Evolutionary conservation across 768 basidiomycete genomes (phyloP).

Genomic region (Tricholoma sp.): DNA sequence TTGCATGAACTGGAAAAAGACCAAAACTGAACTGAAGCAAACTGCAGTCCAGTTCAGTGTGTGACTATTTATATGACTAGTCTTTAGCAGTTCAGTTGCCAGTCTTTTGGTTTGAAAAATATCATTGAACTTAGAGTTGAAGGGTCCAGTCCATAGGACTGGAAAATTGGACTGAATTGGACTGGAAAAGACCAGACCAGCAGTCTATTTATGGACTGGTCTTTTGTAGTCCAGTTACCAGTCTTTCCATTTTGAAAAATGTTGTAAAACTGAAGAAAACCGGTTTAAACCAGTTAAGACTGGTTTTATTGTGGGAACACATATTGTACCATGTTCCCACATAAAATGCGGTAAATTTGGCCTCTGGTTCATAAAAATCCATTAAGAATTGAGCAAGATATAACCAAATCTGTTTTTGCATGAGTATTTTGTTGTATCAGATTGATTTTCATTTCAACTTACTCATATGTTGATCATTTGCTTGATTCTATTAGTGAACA

Average conservation of each 20-base stretch:
- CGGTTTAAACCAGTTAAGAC: too few relatives aligned
- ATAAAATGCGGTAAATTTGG: not conserved
- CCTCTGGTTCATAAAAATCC: not conserved
- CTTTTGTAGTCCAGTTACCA: not conserved
- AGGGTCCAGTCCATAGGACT: not conserved
- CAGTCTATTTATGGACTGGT: not conserved
- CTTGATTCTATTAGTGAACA: too few relatives aligned
- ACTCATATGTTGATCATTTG: too few relatives aligned
- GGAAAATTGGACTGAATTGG: too few relatives aligned
- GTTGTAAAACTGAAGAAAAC: not conserved
- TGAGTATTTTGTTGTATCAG: conserved; percentile 1
- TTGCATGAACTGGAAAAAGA: too few relatives aligned
- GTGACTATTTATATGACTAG: too few relatives aligned
- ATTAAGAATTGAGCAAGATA: not conserved
- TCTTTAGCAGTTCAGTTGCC: too few relatives aligned
- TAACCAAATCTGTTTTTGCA: not conserved
- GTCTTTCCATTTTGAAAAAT: not conserved
- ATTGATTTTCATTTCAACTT: not conserved
- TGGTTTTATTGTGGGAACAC: not conserved
- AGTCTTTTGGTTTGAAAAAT: too few relatives aligned
- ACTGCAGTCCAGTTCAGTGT: too few relatives aligned
- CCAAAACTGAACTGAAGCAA: too few relatives aligned
- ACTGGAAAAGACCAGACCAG: not conserved
- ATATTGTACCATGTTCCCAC: not conserved
- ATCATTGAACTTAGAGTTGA: too few relatives aligned